Conservation (phyloP, 306 rosid species). For the Citrullus amarus region DNA sequence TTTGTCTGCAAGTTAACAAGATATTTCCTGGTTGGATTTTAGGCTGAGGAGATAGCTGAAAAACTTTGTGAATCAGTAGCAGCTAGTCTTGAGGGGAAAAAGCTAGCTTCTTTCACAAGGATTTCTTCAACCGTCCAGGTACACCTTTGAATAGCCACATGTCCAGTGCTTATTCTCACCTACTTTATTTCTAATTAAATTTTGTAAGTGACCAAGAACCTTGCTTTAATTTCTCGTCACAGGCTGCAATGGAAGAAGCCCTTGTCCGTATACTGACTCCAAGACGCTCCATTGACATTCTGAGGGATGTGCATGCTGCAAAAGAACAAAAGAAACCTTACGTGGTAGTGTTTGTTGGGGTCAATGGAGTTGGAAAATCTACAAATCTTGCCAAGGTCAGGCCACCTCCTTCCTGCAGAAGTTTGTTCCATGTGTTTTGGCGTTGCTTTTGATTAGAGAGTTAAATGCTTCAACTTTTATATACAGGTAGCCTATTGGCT, state of each 20-base stretch:
- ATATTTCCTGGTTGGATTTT: slow-evolving; percentile 16
- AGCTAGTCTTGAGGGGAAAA: slow-evolving; percentile 95
- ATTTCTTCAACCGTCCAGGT: slow-evolving; percentile 97
- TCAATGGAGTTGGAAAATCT: slow-evolving; percentile 97
- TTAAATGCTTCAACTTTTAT: background rate
- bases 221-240: slow-evolving; percentile 5
- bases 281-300: slow-evolving; percentile 81
- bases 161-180: background rate
- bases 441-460: slow-evolving; percentile 10
- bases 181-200: background rate
- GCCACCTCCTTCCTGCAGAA: background rate
- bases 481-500: slow-evolving; percentile 99
- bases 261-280: slow-evolving; percentile 91
- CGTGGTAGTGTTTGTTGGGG: slow-evolving; percentile 96
- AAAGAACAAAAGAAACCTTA: slow-evolving; percentile 93
- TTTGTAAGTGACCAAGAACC: background rate
- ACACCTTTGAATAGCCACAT: slow-evolving; percentile 10
- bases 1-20: slow-evolving; percentile 7
- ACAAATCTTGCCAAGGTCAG: slow-evolving; percentile 92
- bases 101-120: slow-evolving; percentile 87
- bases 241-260: slow-evolving; percentile 98
- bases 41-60: slow-evolving; percentile 99
- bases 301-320: slow-evolving; percentile 91
- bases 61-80: slow-evolving; percentile 98
- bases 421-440: background rate